These are phyloP conservation scores for Wallacemonas rigidus DNA, from an alignment of 208 protist species.

Conservation along the genomic window DNA sequence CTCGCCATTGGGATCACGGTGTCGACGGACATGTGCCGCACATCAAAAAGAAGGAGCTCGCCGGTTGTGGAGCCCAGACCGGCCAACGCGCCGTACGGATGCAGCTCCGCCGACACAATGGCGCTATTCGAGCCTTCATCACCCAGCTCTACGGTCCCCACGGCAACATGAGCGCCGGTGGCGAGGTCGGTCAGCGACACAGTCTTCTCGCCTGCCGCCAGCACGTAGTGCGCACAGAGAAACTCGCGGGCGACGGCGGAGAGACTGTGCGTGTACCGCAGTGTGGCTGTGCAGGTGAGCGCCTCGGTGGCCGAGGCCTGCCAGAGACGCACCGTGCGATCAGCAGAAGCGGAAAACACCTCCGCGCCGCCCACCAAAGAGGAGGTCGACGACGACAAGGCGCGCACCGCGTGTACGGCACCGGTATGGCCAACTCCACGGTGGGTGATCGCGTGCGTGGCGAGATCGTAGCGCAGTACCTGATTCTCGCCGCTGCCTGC, in stretches of 20 bases:
- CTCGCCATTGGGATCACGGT: constrained; percentile 63
- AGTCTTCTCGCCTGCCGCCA: constrained; percentile 31
- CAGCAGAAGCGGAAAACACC: constrained; percentile 96
- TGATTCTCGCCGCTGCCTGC: constrained; percentile 19
- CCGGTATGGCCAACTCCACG: constrained; percentile 57
- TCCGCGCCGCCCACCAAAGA: constrained; percentile 26
- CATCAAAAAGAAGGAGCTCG: constrained; percentile 90
- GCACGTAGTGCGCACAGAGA: constrained; percentile 33
- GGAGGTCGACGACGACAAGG: not conserved
- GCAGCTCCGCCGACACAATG: constrained; percentile 40
- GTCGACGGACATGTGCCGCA: constrained; percentile 79
- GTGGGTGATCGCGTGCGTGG: constrained; percentile 20
- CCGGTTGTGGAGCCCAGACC: constrained; percentile 44
- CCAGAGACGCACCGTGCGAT: constrained; percentile 98
- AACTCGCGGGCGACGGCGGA: constrained; percentile 34
- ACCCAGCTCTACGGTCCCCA: not conserved
- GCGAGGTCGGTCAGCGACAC: constrained; percentile 44
- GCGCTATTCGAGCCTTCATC: not conserved
- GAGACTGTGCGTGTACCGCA: constrained; percentile 49
- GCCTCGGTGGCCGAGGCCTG: constrained; percentile 26
- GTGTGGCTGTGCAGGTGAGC: constrained; percentile 40
- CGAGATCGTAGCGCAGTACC: constrained; percentile 47
- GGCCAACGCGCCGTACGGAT: constrained; percentile 71
- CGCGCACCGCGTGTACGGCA: constrained; percentile 51
- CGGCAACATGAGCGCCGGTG: constrained; percentile 34